Evolutionary conservation across 192 early-diverging fungal genomes (phyloP).

Genomic region (Coemansia sp.): DNA sequence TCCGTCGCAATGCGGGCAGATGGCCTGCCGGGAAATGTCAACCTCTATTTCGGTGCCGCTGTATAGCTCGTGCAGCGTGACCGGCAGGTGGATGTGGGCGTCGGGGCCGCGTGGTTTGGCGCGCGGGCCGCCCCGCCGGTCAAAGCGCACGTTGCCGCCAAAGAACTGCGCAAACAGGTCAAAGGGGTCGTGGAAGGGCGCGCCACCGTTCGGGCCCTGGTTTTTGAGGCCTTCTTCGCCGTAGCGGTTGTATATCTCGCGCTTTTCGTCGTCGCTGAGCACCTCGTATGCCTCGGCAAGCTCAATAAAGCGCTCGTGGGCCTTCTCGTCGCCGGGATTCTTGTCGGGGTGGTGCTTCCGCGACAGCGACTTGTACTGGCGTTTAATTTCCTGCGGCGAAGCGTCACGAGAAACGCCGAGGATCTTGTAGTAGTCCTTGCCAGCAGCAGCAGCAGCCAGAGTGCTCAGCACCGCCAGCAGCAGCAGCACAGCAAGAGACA

Average conservation of each 20-base stretch:
- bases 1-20: conserved; percentile 92
- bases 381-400: conserved; percentile 83
- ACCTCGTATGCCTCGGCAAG: conserved; percentile 92
- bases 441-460: conserved; percentile 19
- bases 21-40: conserved; percentile 90
- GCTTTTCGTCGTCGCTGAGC: conserved; percentile 87
- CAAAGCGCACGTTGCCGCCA: conserved; percentile 64
- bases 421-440: conserved; percentile 82
- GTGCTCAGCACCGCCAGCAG: conserved; percentile 8
- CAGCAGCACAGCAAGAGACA: conserved; percentile 7
- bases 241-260: conserved; percentile 85
- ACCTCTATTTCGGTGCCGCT: conserved; percentile 78
- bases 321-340: conserved; percentile 79
- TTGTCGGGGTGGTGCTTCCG: conserved; percentile 87
- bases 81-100: conserved; percentile 71
- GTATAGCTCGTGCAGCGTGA: conserved; percentile 91
- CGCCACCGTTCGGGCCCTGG: conserved; percentile 55
- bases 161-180: conserved; percentile 96
- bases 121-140: conserved; percentile 49
- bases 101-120: conserved; percentile 84
- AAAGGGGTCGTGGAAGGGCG: conserved; percentile 88
- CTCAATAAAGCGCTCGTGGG: conserved; percentile 87
- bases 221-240: conserved; percentile 95
- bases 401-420: conserved; percentile 81
- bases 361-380: conserved; percentile 87